Percentiles rank a stretch among this genome's conserved stretches.
Evolutionary conservation across 2,329 filamentous ascomycete genomes (phyloP).

Genomic region (Penicillium freii): DNA sequence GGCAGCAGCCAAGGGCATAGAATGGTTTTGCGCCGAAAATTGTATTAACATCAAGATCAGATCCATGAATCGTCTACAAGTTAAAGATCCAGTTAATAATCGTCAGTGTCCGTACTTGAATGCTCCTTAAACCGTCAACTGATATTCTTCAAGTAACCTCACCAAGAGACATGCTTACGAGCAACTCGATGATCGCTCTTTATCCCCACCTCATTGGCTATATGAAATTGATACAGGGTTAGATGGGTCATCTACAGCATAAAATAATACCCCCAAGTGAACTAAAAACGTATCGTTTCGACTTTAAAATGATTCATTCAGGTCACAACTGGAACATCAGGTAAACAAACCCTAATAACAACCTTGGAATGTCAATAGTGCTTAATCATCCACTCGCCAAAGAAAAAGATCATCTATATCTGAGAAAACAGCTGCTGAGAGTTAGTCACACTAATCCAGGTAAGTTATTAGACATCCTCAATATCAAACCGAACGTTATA

Average conservation of each 20-base stretch:
- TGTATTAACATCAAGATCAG: background rate
- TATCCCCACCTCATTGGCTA: background rate
- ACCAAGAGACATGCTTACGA: background rate
- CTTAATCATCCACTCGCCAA: background rate
- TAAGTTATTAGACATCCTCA: background rate
- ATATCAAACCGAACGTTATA: constrained; percentile 6
- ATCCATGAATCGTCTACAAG: background rate
- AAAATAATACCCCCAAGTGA: background rate
- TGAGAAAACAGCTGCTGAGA: background rate
- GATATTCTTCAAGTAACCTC: background rate
- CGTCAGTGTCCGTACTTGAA: background rate
- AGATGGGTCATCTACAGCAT: background rate
- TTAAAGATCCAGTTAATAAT: background rate
- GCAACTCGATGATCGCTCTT: background rate
- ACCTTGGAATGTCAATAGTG: background rate
- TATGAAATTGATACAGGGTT: background rate
- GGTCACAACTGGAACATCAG: background rate
- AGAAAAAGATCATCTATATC: background rate
- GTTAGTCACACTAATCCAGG: background rate
- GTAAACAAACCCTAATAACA: background rate
- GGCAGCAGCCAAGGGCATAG: background rate
- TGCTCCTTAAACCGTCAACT: background rate
- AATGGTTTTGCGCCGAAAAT: background rate
- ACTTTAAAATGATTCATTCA: background rate
- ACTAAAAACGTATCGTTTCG: background rate